phyloP scores from a whole-genome alignment of 2,329 filamentous ascomycete species.

The Colletotrichum neosansevieriae region DNA sequence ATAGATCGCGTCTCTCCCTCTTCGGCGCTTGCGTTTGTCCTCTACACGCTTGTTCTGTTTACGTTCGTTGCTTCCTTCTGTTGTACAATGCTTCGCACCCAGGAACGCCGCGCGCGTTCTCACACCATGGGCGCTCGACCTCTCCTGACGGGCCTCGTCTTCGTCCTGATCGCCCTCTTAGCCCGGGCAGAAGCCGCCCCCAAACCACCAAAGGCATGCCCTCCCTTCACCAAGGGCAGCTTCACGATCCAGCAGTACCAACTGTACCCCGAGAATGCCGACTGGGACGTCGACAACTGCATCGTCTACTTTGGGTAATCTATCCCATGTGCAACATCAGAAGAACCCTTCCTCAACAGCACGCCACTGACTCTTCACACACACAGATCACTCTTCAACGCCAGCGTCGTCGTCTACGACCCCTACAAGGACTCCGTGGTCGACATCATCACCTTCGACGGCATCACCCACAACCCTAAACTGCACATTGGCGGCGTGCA shows the following conservation, averaged over 20 bases:
- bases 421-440: constrained; percentile 40
- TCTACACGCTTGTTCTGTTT: background rate
- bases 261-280: constrained; percentile 52
- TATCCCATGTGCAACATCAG: no score
- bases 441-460: constrained; percentile 39
- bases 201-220: constrained; percentile 30
- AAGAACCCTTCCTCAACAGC: no score
- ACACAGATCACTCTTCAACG: constrained; percentile 41
- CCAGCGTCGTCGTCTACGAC: constrained; percentile 42
- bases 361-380: background rate
- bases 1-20: background rate
- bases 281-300: constrained; percentile 49
- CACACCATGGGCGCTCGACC: background rate
- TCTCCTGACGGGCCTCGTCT: background rate
- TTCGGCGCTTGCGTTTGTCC: background rate
- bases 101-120: background rate
- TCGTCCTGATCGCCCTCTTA: background rate
- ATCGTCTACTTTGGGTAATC: constrained; percentile 49
- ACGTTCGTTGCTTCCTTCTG: background rate
- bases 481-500: no score
- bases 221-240: constrained; percentile 41
- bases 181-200: background rate
- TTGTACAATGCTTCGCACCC: background rate
- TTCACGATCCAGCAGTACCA: constrained; percentile 47
- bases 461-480: background rate